phyloP scores from a whole-genome alignment of 768 basidiomycete genomes.

The Lentinula detonsa region DNA sequence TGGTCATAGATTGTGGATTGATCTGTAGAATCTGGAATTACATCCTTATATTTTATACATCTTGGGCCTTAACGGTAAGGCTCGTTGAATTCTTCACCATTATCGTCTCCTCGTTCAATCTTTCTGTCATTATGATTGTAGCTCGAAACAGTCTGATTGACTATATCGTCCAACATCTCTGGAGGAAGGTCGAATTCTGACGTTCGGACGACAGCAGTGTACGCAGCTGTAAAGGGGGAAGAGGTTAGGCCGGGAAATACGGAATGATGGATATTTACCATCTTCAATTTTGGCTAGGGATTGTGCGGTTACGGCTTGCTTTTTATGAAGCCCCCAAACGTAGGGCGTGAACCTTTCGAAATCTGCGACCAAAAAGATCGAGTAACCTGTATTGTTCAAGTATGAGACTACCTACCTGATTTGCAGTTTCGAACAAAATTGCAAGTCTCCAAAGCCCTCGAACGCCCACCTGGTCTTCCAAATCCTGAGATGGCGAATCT shows the following conservation, averaged over 20 bases:
- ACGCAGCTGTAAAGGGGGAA: slow-evolving; percentile 44
- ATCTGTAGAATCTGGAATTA: not conserved
- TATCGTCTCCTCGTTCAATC: not conserved
- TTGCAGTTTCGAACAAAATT: slow-evolving; percentile 70
- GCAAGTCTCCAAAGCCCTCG: slow-evolving; percentile 58
- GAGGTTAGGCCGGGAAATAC: not conserved
- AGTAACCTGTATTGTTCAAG: not conserved
- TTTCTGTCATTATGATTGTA: slow-evolving; percentile 6
- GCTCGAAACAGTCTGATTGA: slow-evolving; percentile 40
- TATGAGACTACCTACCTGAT: slow-evolving; percentile 39
- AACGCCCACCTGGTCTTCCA: slow-evolving; percentile 55
- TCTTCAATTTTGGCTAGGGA: slow-evolving; percentile 95
- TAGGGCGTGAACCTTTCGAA: slow-evolving; percentile 74
- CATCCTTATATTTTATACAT: too few relatives aligned
- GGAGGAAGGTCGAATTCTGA: slow-evolving; percentile 69
- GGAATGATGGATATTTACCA: slow-evolving; percentile 39
- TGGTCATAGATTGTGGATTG: not conserved
- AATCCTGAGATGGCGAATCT: slow-evolving; percentile 86
- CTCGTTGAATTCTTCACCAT: not conserved
- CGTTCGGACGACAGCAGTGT: slow-evolving; percentile 63
- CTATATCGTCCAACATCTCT: slow-evolving; percentile 65
- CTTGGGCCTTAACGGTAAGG: not conserved
- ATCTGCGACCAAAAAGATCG: slow-evolving; percentile 33
- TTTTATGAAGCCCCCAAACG: slow-evolving; percentile 73
- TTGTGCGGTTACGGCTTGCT: slow-evolving; percentile 78